Evolutionary conservation across 1,139 yeast species (phyloP).

Genomic region (Debaryomycetaceae sp.): DNA sequence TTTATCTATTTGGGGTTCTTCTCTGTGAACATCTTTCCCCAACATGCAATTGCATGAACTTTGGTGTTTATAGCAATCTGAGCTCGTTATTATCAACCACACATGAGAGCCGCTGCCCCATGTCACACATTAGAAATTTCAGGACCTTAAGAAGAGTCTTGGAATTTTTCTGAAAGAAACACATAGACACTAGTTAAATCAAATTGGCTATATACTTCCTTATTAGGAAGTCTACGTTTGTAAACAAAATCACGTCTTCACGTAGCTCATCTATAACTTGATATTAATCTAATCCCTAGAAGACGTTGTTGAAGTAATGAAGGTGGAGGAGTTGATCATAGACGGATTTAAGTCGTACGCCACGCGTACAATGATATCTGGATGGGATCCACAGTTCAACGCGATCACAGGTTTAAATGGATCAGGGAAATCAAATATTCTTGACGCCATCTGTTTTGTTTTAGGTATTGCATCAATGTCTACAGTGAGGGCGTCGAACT

Average conservation of each 20-base stretch:
- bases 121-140: too few relatives aligned
- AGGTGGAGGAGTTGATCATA: constrained; percentile 89
- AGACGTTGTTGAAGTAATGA: constrained; percentile 45
- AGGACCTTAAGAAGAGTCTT: too few relatives aligned
- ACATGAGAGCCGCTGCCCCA: too few relatives aligned
- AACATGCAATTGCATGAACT: too few relatives aligned
- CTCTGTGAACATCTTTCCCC: too few relatives aligned
- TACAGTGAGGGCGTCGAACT: constrained; percentile 87
- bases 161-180: too few relatives aligned
- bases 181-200: too few relatives aligned
- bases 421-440: constrained; percentile 91
- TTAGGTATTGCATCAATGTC: constrained; percentile 92
- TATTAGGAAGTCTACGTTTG: constrained; percentile 5
- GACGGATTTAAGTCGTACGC: constrained; percentile 99
- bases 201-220: constrained; percentile 1
- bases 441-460: constrained; percentile 98
- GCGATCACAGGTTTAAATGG: constrained; percentile 98
- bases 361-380: constrained; percentile 90
- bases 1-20: too few relatives aligned
- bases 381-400: constrained; percentile 95
- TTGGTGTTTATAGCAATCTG: too few relatives aligned
- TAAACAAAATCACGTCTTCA: constrained; percentile 5
- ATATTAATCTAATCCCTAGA: background rate
- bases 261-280: background rate
- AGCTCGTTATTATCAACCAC: too few relatives aligned